A percentile compares a stretch with the other conserved stretches of the same genome.
Evolutionary conservation across 2,329 filamentous ascomycete genomes (phyloP).

Genomic region (Fusarium poae): DNA sequence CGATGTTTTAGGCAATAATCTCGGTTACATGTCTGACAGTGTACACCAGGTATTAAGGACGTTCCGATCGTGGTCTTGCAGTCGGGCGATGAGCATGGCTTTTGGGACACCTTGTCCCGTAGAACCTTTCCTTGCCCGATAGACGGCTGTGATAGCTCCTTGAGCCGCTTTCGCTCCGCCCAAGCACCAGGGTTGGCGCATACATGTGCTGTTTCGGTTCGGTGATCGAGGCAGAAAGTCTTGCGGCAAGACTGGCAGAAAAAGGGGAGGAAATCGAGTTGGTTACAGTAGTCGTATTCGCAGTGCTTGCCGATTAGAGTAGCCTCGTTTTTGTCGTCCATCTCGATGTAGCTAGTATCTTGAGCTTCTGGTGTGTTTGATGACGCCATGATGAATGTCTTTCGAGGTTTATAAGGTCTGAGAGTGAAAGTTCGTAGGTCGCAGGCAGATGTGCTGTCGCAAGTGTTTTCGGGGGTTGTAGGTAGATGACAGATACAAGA

Average conservation of each 20-base stretch:
- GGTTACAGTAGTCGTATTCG: constrained; percentile 90
- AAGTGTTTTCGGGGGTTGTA: constrained; percentile 27
- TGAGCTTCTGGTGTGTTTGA: constrained; percentile 58
- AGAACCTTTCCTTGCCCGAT: constrained; percentile 68
- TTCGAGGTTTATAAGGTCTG: constrained; percentile 26
- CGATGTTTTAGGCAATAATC: constrained; percentile 84
- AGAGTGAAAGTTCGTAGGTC: neutral
- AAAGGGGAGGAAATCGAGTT: constrained; percentile 97
- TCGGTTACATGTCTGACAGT: constrained; percentile 78
- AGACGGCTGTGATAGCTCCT: constrained; percentile 66
- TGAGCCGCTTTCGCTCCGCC: constrained; percentile 69
- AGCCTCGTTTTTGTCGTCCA: constrained; percentile 80
- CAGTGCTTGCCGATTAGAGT: constrained; percentile 91
- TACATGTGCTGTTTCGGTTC: constrained; percentile 84
- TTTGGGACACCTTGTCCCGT: constrained; percentile 68
- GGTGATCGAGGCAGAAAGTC: constrained; percentile 94
- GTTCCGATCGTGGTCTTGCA: constrained; percentile 82
- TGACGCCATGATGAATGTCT: constrained; percentile 63
- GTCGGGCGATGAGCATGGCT: constrained; percentile 73
- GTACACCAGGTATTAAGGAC: constrained; percentile 74
- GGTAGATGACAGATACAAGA: constrained; percentile 43
- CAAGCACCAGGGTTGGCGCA: constrained; percentile 72
- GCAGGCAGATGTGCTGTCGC: constrained; percentile 51
- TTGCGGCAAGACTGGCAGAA: constrained; percentile 87
- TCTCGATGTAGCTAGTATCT: constrained; percentile 74